Percentiles rank a stretch among this genome's conserved stretches.
phyloP scores from a whole-genome alignment of 805 yeast species.

The Zygoascus ofunaensis region DNA sequence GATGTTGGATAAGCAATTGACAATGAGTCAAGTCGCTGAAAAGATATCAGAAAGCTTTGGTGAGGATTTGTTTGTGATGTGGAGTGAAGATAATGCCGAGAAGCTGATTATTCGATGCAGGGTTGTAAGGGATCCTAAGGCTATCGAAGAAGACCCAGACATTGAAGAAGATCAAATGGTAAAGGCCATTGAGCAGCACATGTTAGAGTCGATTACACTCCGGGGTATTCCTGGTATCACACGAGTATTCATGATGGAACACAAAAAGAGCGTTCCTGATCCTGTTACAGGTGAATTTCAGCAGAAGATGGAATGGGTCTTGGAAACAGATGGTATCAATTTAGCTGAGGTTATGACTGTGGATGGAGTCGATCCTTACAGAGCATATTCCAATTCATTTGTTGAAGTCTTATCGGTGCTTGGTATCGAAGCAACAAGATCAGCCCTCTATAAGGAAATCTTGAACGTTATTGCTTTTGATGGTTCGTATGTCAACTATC shows the following conservation, averaged over 20 bases:
- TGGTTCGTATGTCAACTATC: conserved; percentile 97
- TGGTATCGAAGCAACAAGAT: conserved; percentile 97
- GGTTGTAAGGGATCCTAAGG: conserved; percentile 92
- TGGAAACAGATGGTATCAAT: conserved; percentile 98
- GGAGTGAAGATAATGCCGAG: conserved; percentile 99
- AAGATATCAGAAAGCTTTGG: conserved; percentile 88
- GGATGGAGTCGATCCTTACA: conserved; percentile 83
- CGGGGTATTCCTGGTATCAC: conserved; percentile 94
- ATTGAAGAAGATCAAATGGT: conserved; percentile 95
- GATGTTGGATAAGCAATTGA: conserved; percentile 94
- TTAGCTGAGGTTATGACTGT: conserved; percentile 90
- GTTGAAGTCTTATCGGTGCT: conserved; percentile 89
- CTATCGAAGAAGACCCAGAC: conserved; percentile 85
- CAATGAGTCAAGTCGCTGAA: conserved; percentile 97
- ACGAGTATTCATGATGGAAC: conserved; percentile 59
- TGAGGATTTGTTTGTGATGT: conserved; percentile 90
- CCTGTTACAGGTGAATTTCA: conserved; percentile 78
- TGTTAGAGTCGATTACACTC: conserved; percentile 88
- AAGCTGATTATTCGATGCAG: conserved; percentile 96
- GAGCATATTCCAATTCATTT: conserved; percentile 93
- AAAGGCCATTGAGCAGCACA: conserved; percentile 89
- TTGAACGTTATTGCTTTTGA: conserved; percentile 97
- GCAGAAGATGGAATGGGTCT: conserved; percentile 93
- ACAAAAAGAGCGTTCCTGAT: conserved; percentile 35
- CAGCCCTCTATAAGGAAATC: conserved; percentile 88